These are phyloP conservation scores for Ogataea thermomethanolica DNA, from an alignment of 805 yeast genomes.

Conservation along the genomic window DNA sequence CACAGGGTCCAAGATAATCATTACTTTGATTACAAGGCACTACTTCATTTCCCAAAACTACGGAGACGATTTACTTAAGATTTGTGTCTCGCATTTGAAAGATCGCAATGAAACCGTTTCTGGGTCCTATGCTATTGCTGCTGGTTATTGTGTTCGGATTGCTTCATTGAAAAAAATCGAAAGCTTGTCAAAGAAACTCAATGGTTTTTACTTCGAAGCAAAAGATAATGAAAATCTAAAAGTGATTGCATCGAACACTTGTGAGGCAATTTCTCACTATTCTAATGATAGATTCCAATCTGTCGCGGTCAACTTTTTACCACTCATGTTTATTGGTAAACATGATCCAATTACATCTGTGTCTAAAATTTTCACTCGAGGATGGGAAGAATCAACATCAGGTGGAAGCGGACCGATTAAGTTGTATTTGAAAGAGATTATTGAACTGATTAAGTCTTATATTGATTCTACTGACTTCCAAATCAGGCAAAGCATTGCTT, in stretches of 20 bases:
- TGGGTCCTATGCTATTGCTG: slow-evolving; percentile 71
- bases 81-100: slow-evolving; percentile 54
- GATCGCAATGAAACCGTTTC: slow-evolving; percentile 74
- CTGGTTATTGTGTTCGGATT: slow-evolving; percentile 72
- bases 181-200: slow-evolving; percentile 50
- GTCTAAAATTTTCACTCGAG: slow-evolving; percentile 48
- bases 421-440: slow-evolving; percentile 67
- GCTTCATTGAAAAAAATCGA: slow-evolving; percentile 50
- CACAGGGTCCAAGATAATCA: slow-evolving; percentile 73
- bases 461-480: slow-evolving; percentile 57
- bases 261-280: slow-evolving; percentile 63
- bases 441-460: slow-evolving; percentile 45
- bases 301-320: slow-evolving; percentile 63
- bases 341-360: slow-evolving; percentile 55
- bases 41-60: slow-evolving; percentile 41
- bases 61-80: slow-evolving; percentile 60
- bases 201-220: slow-evolving; percentile 56
- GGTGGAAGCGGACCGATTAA: slow-evolving; percentile 70
- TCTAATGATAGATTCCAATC: slow-evolving; percentile 64
- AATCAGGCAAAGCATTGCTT: slow-evolving; percentile 68
- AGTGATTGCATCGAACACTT: slow-evolving; percentile 54
- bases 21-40: slow-evolving; percentile 58
- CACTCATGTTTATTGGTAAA: slow-evolving; percentile 74
- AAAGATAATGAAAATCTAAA: slow-evolving; percentile 39
- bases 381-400: slow-evolving; percentile 76